A percentile compares a stretch with the other conserved stretches of the same genome.
Evolutionary conservation across 352 stramenopile genomes (phyloP).

Genomic region (Pythium periplocum): DNA sequence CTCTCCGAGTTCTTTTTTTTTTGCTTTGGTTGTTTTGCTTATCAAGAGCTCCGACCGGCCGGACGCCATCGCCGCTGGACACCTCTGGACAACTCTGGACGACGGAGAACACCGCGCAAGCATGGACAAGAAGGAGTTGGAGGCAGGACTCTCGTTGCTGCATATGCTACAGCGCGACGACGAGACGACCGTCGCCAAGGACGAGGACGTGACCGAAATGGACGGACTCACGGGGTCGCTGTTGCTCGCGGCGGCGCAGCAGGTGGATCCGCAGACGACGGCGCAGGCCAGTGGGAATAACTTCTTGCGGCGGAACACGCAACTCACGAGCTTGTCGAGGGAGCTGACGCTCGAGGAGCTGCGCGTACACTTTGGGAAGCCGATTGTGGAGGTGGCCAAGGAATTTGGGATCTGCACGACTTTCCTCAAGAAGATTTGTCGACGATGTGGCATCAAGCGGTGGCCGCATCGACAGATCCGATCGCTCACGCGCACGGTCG

Average conservation of each 20-base stretch:
- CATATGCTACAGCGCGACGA: conserved; percentile 43
- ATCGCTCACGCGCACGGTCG: conserved; percentile 58
- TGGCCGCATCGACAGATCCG: conserved; percentile 68
- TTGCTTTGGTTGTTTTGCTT: conserved; percentile 2
- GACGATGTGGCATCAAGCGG: conserved; percentile 53
- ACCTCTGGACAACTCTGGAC: too few species aligned
- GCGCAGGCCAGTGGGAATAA: background rate
- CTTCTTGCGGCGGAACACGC: conserved; percentile 29
- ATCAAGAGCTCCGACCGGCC: background rate
- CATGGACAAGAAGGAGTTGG: conserved; percentile 50
- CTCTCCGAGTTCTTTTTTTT: conserved; percentile 2
- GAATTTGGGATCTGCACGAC: conserved; percentile 75
- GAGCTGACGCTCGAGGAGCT: conserved; percentile 59
- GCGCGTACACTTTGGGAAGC: conserved; percentile 53
- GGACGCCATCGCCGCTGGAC: background rate
- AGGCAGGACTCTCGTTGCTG: conserved; percentile 56
- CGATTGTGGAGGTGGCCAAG: conserved; percentile 60
- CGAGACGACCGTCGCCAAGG: conserved; percentile 4
- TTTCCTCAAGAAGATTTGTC: conserved; percentile 74
- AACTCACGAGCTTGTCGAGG: conserved; percentile 39
- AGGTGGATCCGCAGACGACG: conserved; percentile 11
- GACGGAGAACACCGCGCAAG: too few species aligned
- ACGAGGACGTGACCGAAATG: conserved; percentile 6
- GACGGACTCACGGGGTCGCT: background rate
- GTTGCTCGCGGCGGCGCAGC: conserved; percentile 17